phyloP scores from a whole-genome alignment of 805 yeast species.

The Candida qinlingensis region DNA sequence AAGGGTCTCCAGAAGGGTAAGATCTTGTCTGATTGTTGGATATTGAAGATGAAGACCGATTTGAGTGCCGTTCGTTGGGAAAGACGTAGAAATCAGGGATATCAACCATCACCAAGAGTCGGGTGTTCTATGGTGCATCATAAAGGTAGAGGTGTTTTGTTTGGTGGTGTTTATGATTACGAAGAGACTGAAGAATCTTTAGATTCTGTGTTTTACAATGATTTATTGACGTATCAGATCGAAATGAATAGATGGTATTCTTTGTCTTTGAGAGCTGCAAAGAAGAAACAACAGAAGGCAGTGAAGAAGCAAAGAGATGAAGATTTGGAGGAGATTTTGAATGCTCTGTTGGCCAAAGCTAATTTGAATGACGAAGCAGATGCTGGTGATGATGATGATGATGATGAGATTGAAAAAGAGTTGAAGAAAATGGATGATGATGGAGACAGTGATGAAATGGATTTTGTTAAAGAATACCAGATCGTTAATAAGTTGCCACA shows the following conservation, averaged over 20 bases:
- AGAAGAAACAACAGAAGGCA: constrained; percentile 45
- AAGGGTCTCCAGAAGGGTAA: constrained; percentile 90
- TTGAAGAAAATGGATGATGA: constrained; percentile 36
- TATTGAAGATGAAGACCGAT: constrained; percentile 80
- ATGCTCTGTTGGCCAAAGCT: constrained; percentile 69
- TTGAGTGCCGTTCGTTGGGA: constrained; percentile 75
- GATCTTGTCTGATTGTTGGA: constrained; percentile 81
- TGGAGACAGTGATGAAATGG: constrained; percentile 9
- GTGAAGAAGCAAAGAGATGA: constrained; percentile 45
- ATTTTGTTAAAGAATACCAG: constrained; percentile 27
- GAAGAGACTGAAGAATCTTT: constrained; percentile 93
- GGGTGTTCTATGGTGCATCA: constrained; percentile 89
- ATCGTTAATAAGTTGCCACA: constrained; percentile 69
- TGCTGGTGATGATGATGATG: constrained; percentile 34
- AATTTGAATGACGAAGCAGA: constrained; percentile 45
- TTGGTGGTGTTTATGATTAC: constrained; percentile 93
- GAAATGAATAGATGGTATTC: constrained; percentile 89
- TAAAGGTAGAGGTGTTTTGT: constrained; percentile 85
- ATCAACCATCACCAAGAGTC: constrained; percentile 89
- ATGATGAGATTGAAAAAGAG: constrained; percentile 44
- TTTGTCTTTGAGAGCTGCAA: constrained; percentile 54
- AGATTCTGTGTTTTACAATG: constrained; percentile 79
- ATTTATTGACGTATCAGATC: constrained; percentile 72
- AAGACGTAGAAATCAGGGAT: constrained; percentile 82
- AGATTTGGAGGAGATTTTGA: constrained; percentile 77